Percentiles rank a stretch among this genome's conserved stretches.
Conservation (phyloP, 306 rosid species). For the Begonia fuchsioides region DNA sequence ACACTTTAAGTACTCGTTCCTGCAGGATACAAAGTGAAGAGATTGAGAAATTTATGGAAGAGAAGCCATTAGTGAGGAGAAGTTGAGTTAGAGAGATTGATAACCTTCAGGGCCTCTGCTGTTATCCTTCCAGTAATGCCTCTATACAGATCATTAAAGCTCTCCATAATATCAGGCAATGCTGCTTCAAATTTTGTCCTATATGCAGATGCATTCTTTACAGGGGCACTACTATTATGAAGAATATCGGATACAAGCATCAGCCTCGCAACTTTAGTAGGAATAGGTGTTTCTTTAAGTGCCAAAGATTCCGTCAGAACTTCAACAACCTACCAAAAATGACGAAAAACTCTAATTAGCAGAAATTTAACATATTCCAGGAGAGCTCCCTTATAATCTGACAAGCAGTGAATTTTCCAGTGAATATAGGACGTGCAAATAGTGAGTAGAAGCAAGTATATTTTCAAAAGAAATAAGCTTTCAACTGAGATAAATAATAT, state of each 20-base stretch:
- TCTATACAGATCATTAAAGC: constrained; percentile 90
- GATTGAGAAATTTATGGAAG: constrained; percentile 6
- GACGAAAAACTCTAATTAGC: no score
- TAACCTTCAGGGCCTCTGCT: constrained; percentile 96
- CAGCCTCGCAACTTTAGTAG: constrained; percentile 97
- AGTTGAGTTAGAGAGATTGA: not conserved
- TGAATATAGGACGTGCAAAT: no score
- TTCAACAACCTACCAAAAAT: constrained; percentile 77
- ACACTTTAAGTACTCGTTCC: constrained; percentile 91
- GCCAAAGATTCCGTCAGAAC: constrained; percentile 95
- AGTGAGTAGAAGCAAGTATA: no score
- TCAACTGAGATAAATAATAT: no score
- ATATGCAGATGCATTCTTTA: constrained; percentile 98
- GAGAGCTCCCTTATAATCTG: no score
- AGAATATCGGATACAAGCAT: constrained; percentile 99
- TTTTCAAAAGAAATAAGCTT: no score
- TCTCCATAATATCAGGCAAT: constrained; percentile 89
- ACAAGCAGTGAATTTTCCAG: no score
- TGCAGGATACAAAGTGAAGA: constrained; percentile 19
- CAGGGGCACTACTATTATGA: constrained; percentile 99
- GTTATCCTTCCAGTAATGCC: constrained; percentile 91
- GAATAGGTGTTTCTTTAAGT: constrained; percentile 94
- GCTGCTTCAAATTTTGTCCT: constrained; percentile 97
- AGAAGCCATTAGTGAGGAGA: not conserved
- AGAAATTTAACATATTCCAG: no score